These are phyloP conservation scores for Pleurotus sapidus DNA, from an alignment of 768 basidiomycete genomes.

Conservation along the genomic window DNA sequence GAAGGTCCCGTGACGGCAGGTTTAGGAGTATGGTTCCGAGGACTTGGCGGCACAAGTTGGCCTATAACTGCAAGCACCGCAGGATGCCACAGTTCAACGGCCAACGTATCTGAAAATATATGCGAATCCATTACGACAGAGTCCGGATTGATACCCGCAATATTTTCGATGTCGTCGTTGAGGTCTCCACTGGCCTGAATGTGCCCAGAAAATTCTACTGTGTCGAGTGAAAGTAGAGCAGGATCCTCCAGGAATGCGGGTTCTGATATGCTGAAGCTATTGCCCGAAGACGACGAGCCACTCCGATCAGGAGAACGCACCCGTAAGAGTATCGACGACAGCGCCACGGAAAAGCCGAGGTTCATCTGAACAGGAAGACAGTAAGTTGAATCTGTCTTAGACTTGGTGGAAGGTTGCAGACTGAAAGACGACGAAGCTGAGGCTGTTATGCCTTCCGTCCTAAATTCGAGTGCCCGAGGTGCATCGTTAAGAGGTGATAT, in stretches of 20 bases:
- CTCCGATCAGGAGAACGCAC: conserved; percentile 35
- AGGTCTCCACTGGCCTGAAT: conserved; percentile 49
- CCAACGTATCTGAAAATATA: conserved; percentile 53
- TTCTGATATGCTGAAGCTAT: conserved; percentile 24
- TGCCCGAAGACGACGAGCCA: conserved; percentile 19
- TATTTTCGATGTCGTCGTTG: conserved; percentile 38
- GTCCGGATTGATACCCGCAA: conserved; percentile 38
- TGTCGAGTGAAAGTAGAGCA: conserved; percentile 54
- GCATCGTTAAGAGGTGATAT: conserved; percentile 29
- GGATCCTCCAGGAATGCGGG: conserved; percentile 43
- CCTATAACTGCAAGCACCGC: conserved; percentile 52
- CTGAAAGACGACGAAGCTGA: conserved; percentile 40
- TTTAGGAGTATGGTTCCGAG: conserved; percentile 19
- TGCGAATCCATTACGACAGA: conserved; percentile 45
- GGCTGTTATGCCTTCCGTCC: conserved; percentile 49
- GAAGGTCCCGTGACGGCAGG: conserved; percentile 14
- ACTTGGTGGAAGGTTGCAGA: background rate
- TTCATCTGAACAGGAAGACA: conserved; percentile 44
- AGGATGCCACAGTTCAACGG: conserved; percentile 66
- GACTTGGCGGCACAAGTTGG: conserved; percentile 37
- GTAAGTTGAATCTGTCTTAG: conserved; percentile 25
- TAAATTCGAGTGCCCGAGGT: conserved; percentile 53
- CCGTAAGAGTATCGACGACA: conserved; percentile 53
- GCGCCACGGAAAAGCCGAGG: conserved; percentile 33
- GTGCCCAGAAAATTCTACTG: conserved; percentile 43